Evolutionary conservation across 495 filamentous ascomycete species (phyloP), one percentile per base, ranked within the genome.

Genomic region (Lineolata rhizophorae): DNA sequence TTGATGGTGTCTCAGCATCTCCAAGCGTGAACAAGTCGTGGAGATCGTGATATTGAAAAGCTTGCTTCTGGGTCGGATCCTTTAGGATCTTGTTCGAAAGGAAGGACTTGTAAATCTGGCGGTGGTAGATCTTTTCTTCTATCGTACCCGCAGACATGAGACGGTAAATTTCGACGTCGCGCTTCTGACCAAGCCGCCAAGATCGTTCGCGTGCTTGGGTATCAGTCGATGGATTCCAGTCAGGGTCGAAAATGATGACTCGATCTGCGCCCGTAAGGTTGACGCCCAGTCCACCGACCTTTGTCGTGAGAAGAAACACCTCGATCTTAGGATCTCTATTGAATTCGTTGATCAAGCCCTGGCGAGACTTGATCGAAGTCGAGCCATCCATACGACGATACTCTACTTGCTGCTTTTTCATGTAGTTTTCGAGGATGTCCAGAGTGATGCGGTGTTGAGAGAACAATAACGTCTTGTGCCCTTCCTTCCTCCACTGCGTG

Each of bases 81-180:
- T 71, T 77, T 35, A 94, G 49, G 8, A 97, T 83, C 48, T 97
- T 97, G 54, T 92, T 85, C 5, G 77, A 78, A 19, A 97, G 57
- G 44, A 92, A 91, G 41, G 92, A 83, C 51, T 97, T 97, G 56
- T 83, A 95, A 30, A 97, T 80, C 50, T 97, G 87, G 3, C 87
- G 76, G 48, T 95, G 87, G 36, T 94, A 95, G 25, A 97, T 94
- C 60, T 95, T 95, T 53, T 97, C 87, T 45, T 97, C 87, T 20
- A 97, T 95, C 0, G 87, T 94, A 11, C 85, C 84, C 2, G 81
- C 79, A n/a, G 80, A 87, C 76, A 97, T 83, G 24, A 97, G 60
- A 16, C 87, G 76, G 50, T 87, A 97, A 19, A 97, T 83, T 0
- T 74, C 83, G 13, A 97, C 87, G 28, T 91, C 78, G 29, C 73